Percentiles rank a stretch among this genome's conserved stretches.
Conservation (phyloP, 2,329 filamentous ascomycete genomes). For the Parafenestella ontariensis region DNA sequence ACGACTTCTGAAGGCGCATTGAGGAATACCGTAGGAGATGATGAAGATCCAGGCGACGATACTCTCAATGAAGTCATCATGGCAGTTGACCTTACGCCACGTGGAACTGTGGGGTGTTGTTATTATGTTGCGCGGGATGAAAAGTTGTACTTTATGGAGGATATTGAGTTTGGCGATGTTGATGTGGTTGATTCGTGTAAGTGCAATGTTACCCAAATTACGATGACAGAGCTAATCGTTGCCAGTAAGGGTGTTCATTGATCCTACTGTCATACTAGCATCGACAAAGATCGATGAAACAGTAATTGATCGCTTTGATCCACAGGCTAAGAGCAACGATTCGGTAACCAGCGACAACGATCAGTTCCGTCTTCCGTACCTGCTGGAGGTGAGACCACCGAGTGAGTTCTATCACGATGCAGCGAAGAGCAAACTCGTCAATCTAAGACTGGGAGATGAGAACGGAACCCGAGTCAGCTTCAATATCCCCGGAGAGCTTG, state of each 20-base stretch:
- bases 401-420: slow-evolving; percentile 74
- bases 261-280: slow-evolving; percentile 66
- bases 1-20: slow-evolving; percentile 6
- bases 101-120: slow-evolving; percentile 78
- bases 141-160: slow-evolving; percentile 77
- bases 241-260: slow-evolving; percentile 66
- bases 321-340: slow-evolving; percentile 47
- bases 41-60: slow-evolving; percentile 54
- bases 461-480: slow-evolving; percentile 61
- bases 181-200: slow-evolving; percentile 62
- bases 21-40: neutral
- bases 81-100: slow-evolving; percentile 77
- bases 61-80: slow-evolving; percentile 74
- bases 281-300: slow-evolving; percentile 63
- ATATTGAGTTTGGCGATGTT: slow-evolving; percentile 72
- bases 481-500: slow-evolving; percentile 66
- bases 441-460: slow-evolving; percentile 61
- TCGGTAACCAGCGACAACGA: slow-evolving; percentile 47
- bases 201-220: slow-evolving; percentile 16
- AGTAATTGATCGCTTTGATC: slow-evolving; percentile 54
- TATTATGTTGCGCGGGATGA: slow-evolving; percentile 78
- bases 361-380: slow-evolving; percentile 63
- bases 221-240: slow-evolving; percentile 8
- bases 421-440: slow-evolving; percentile 71
- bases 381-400: slow-evolving; percentile 72